Conservation (phyloP, 352 stramenopile genomes). For the Saprolegnia parasitica region DNA sequence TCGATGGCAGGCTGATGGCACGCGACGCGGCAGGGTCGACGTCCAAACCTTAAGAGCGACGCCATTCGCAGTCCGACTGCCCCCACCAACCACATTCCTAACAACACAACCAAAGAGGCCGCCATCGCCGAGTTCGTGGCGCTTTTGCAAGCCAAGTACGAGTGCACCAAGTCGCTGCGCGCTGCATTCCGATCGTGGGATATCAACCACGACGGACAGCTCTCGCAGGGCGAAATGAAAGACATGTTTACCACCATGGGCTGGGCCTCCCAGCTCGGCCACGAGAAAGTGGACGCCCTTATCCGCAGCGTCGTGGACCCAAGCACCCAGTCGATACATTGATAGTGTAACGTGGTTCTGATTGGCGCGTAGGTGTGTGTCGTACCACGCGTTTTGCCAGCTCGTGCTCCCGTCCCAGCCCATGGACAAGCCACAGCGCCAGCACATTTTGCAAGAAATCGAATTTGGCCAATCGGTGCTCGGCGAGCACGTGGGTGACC, state of each 20-base stretch:
- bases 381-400: slow-evolving; percentile 8
- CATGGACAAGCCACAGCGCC: not conserved
- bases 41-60: not conserved
- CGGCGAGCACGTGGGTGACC: not conserved
- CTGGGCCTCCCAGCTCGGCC: slow-evolving; percentile 3
- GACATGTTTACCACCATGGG: slow-evolving; percentile 30
- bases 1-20: not conserved
- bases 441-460: slow-evolving; percentile 17
- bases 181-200: slow-evolving; percentile 27
- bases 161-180: slow-evolving; percentile 15
- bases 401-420: not conserved
- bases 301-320: slow-evolving; percentile 12
- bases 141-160: slow-evolving; percentile 7
- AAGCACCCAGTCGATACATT: not conserved
- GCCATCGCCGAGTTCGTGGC: not conserved
- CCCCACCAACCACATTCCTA: not conserved
- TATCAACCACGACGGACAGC: slow-evolving; percentile 15
- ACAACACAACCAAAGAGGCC: not conserved
- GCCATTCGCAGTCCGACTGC: not conserved
- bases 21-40: not conserved
- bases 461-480: not conserved
- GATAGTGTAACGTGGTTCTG: too few relatives aligned
- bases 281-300: not conserved
- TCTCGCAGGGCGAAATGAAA: slow-evolving; percentile 15
- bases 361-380: not conserved